Evolutionary conservation across 768 basidiomycete species (phyloP).

Genomic region (Dentipellis fragilis): DNA sequence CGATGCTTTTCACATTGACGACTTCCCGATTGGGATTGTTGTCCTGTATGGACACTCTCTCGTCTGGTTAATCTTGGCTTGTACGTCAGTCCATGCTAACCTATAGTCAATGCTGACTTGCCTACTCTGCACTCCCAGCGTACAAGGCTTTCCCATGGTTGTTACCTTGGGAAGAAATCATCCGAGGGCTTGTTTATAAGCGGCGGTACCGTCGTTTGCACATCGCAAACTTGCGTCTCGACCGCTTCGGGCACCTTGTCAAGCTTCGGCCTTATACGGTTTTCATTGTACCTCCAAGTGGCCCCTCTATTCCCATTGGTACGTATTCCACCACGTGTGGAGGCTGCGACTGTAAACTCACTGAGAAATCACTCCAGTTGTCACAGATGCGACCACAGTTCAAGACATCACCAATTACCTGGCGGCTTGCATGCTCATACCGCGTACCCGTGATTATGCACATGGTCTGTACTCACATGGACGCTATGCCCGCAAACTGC

Average conservation of each 20-base stretch:
- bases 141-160: neutral
- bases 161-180: neutral
- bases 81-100: neutral
- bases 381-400: neutral
- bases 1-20: neutral
- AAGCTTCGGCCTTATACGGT: neutral
- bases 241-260: neutral
- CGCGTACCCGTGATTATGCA: too few relatives aligned
- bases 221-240: neutral
- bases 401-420: too few relatives aligned
- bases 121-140: neutral
- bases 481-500: too few relatives aligned
- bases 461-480: too few relatives aligned
- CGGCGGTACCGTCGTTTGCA: neutral
- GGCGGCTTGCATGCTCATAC: too few relatives aligned
- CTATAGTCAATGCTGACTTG: neutral
- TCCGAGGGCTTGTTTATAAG: neutral
- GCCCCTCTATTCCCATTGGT: neutral
- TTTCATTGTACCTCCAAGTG: neutral
- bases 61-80: neutral
- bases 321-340: neutral
- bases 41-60: neutral
- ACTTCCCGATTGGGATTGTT: neutral
- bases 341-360: neutral
- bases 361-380: neutral